phyloP scores from a whole-genome alignment of 805 yeast species.

The Kodamaea leandrae region DNA sequence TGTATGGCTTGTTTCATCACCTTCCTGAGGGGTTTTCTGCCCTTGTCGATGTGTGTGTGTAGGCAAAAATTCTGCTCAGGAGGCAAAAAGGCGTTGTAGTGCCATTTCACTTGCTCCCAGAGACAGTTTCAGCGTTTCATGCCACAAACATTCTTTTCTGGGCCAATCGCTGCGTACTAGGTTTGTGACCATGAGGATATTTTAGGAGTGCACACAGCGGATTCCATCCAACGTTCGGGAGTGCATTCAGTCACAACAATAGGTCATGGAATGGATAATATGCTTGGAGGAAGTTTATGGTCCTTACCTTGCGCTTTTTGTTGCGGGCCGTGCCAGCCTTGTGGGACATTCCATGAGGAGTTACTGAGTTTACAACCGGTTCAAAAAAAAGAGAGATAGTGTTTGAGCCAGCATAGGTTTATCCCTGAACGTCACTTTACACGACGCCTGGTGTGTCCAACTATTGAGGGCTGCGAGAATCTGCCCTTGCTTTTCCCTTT shows the following conservation, averaged over 20 bases:
- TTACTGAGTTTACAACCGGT: too few species aligned
- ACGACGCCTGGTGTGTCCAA: too few species aligned
- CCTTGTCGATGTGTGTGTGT: background rate
- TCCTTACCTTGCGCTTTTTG: too few species aligned
- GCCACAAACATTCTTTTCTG: slow-evolving; percentile 1
- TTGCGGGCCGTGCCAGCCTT: too few species aligned
- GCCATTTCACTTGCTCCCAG: background rate
- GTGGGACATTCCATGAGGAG: too few species aligned
- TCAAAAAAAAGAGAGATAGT: too few species aligned
- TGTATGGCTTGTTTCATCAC: background rate
- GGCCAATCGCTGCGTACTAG: background rate
- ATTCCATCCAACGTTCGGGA: slow-evolving; percentile 3
- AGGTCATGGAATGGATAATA: background rate
- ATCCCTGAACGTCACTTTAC: too few species aligned
- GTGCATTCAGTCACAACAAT: background rate
- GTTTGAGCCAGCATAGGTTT: too few species aligned
- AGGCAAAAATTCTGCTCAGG: background rate
- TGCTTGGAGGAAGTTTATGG: too few species aligned
- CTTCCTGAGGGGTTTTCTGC: background rate
- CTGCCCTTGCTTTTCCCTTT: background rate
- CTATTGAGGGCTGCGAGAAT: background rate
- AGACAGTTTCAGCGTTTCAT: background rate
- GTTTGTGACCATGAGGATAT: background rate
- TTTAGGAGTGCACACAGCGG: background rate
- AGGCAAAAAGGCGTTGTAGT: background rate